Evolutionary conservation across 2,329 filamentous ascomycete genomes (phyloP), one percentile per base, ranked within the genome.

Genomic region (Penicillium oxalicum): DNA sequence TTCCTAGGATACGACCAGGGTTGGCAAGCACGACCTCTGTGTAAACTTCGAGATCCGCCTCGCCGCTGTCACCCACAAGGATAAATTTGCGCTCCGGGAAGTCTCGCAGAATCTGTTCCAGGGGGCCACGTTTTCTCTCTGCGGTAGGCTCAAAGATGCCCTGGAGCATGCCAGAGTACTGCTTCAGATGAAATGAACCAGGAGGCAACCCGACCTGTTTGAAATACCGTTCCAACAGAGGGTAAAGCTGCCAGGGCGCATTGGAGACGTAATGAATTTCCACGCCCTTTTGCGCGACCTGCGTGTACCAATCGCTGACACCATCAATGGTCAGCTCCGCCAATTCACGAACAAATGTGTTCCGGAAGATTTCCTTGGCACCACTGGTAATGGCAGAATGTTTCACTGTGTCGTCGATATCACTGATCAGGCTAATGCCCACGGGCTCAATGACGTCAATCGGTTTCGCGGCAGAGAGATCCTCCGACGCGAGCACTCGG

Each of bases 181-280:
- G 89, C 68, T 98, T 98, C 57, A 98, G 70, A 65, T 98, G 94
- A 57, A 97, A 87, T 0, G 91, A 96, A 0, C 93, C 94, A 0
- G 81, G 81, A 0, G 93, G 93, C 1, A 98, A 73, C 1, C 87
- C 87, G 5, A 87, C 87, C 36, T 86, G 71, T 55, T 84, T 82
- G 67, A 97, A 95, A 66, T 87, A 98, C 45, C 81, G 88, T 4
- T 88, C 86, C 9, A 98, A 74, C 2, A 97, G 82, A 0, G 93
- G 93, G 60, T 88, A 98, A 5, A 98, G 78, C 66, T 98, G 94
- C 94, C 94, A 98, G 0, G 93, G 93, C 44, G 91, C 95, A 69
- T 98, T 98, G n/a, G 93, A 98, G 56, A 95, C 94, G 67, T 98
- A 98, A 65, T 98, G 94, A 45, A 98, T 79, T 59, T 84, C 82